Evolutionary conservation across 2,329 filamentous ascomycete genomes (phyloP), one percentile per base, ranked within the genome.

Genomic region (Leptosphaerulina australis): DNA sequence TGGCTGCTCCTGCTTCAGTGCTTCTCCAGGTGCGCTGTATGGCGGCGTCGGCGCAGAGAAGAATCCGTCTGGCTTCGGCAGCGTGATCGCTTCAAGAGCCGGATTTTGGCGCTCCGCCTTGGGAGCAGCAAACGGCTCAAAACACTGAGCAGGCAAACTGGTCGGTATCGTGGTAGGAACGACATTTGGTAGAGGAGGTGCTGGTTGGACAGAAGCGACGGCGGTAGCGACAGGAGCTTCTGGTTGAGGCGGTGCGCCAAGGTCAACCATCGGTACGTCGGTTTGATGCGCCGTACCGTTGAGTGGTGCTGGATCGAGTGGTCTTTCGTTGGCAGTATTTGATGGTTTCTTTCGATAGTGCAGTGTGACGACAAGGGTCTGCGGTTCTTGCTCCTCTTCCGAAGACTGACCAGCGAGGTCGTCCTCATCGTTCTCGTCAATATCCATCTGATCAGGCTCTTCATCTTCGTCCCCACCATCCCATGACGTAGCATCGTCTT

Each of bases 281-380:
- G 4, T 10, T 2, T 17, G 15, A 10, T 28, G 30, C 29, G 12
- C 11, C 21, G 21, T 26, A 6, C 41, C 37, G 18, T 40, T 31
- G 14, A 20, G 9, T 17, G 36, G n/a, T 30, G 24, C 20, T 28
- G 24, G 14, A 3, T 36, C 36, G n/a, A 30, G 21, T 21, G 29
- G 21, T 9, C 25, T 15, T 4, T 58, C 48, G 12, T 9, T 11
- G 5, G 30, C 8, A 5, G 29, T 35, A 12, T 9, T 26, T 6
- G 20, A 21, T 6, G 31, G 20, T 11, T 54, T 56, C 50, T 69
- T 70, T 15, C 59, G 52, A 35, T 69, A 69, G 22, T 62, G 60
- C 20, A 96, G 79, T 69, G 89, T 92, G 48, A 96, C 87, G 40
- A 96, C 81, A 30, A 93, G 79, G 59, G 85, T 90, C 60, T 79